phyloP scores from a whole-genome alignment of 441 rosid genomes.

The Populus hybrid region DNA sequence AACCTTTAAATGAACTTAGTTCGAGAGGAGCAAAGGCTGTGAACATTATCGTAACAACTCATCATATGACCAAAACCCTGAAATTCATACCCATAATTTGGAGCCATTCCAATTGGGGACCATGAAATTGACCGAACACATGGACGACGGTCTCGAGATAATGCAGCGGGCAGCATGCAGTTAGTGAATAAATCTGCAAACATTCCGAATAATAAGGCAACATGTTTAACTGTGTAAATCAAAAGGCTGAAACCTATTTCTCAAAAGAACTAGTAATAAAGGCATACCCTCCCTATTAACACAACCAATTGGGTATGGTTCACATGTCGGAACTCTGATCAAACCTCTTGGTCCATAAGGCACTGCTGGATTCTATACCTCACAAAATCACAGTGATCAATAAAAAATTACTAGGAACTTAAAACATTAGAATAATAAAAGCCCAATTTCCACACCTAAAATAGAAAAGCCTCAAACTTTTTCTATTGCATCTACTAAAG shows the following conservation, averaged over 20 bases:
- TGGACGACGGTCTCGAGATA: slow-evolving; percentile 66
- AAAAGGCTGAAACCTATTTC: neutral
- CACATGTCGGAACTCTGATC: slow-evolving; percentile 48
- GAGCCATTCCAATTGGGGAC: slow-evolving; percentile 92
- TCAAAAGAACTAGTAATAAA: neutral
- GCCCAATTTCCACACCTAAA: neutral
- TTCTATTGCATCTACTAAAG: neutral
- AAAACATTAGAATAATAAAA: neutral
- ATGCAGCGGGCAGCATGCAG: slow-evolving; percentile 57
- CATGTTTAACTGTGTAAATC: neutral
- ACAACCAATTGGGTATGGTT: slow-evolving; percentile 64
- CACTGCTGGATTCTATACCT: slow-evolving; percentile 73
- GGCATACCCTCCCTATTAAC: slow-evolving; percentile 60
- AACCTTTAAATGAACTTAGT: neutral
- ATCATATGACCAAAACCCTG: neutral
- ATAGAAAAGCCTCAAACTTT: neutral
- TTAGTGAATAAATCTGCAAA: slow-evolving; percentile 60
- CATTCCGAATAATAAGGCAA: neutral
- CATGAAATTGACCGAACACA: slow-evolving; percentile 79
- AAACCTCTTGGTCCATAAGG: slow-evolving; percentile 87
- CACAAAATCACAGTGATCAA: neutral
- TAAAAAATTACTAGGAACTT: neutral
- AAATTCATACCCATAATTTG: slow-evolving; percentile 62
- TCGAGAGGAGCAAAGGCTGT: neutral
- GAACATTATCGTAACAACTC: neutral